Evolutionary conservation across 768 basidiomycete genomes (phyloP).

Genomic region (Naganishia onofrii): DNA sequence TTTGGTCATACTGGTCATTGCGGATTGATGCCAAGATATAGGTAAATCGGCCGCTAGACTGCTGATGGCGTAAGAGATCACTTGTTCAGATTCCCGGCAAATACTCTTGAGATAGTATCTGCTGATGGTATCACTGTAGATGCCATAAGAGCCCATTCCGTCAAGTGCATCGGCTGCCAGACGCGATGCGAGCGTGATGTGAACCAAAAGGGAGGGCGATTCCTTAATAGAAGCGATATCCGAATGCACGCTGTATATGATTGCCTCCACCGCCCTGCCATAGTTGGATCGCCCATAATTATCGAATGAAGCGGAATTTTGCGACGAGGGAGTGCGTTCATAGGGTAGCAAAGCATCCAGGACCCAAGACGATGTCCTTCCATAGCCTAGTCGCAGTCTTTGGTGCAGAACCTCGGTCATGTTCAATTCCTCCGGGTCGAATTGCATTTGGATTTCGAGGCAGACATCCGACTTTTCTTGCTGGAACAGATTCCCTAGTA

Average conservation of each 20-base stretch:
- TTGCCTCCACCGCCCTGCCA: conserved; percentile 62
- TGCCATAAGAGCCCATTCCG: conserved; percentile 55
- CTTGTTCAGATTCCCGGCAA: conserved; percentile 13
- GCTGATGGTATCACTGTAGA: conserved; percentile 56
- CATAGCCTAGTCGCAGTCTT: not conserved
- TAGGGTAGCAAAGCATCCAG: conserved; percentile 57
- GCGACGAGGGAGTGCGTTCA: conserved; percentile 20
- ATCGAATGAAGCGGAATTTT: conserved; percentile 50
- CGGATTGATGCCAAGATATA: conserved; percentile 58
- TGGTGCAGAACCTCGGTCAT: not conserved
- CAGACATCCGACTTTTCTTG: conserved; percentile 13
- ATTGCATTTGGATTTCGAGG: not conserved
- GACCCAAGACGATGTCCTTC: conserved; percentile 51
- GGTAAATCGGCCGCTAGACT: conserved; percentile 54
- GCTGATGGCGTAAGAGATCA: conserved; percentile 63
- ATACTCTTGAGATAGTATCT: conserved; percentile 48
- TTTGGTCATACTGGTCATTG: conserved; percentile 29
- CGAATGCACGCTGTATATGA: conserved; percentile 60
- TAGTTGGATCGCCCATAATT: conserved; percentile 62
- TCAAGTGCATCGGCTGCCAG: conserved; percentile 65
- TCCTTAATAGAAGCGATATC: conserved; percentile 64
- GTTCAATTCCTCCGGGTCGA: conserved; percentile 12
- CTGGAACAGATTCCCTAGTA: conserved; percentile 8
- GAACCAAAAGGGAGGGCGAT: conserved; percentile 67
- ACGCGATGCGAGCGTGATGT: conserved; percentile 64